These are phyloP conservation scores for Cystofilobasidium macerans DNA, from an alignment of 768 basidiomycete species.

Conservation along the genomic window DNA sequence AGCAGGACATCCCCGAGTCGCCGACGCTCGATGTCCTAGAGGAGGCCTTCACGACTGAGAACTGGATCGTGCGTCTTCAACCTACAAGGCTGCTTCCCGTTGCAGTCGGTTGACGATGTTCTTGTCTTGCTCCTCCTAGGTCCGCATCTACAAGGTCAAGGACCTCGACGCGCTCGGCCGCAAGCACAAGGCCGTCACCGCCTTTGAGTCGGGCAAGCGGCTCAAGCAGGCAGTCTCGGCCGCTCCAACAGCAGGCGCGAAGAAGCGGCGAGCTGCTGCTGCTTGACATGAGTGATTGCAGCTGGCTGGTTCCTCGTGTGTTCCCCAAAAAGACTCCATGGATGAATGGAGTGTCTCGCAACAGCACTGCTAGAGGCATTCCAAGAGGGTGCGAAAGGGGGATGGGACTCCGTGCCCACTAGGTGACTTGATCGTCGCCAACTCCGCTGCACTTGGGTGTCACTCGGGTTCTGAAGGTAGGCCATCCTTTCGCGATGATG, in stretches of 20 bases:
- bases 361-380: no score
- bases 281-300: no score
- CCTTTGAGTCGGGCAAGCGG: slow-evolving; percentile 78
- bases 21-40: slow-evolving; percentile 83
- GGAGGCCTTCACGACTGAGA: slow-evolving; percentile 97
- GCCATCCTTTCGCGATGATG: no score
- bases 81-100: not conserved
- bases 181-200: slow-evolving; percentile 75
- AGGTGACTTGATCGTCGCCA: no score
- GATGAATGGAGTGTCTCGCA: no score
- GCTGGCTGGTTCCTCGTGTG: no score
- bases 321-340: no score
- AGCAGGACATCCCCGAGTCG: slow-evolving; percentile 65
- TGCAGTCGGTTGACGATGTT: not conserved
- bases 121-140: slow-evolving; percentile 40
- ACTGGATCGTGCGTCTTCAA: slow-evolving; percentile 74
- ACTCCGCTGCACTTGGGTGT: no score
- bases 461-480: no score
- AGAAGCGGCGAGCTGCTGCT: no score
- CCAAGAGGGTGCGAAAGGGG: no score
- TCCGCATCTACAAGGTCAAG: slow-evolving; percentile 89
- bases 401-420: no score
- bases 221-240: slow-evolving; percentile 48
- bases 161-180: slow-evolving; percentile 85
- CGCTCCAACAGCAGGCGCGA: not conserved